phyloP scores from a whole-genome alignment of 2,329 filamentous ascomycete genomes.

The Colletotrichum lentis region DNA sequence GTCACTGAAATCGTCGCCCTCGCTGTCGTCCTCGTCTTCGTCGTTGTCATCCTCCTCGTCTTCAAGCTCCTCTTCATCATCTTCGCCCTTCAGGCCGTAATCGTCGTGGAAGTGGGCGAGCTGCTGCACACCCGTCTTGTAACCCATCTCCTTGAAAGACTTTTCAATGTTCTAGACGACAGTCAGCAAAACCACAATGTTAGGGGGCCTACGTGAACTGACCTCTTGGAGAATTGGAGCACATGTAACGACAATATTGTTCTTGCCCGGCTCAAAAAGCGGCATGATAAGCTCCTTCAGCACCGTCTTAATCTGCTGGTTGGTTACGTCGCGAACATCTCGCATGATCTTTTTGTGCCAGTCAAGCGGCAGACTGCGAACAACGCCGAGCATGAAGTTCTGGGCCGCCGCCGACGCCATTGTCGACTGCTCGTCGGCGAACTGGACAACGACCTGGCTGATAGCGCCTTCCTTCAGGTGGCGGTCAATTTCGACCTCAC shows the following conservation, averaged over 20 bases:
- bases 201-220: slow-evolving; percentile 47
- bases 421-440: slow-evolving; percentile 89
- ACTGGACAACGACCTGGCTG: slow-evolving; percentile 83
- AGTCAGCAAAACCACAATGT: slow-evolving; percentile 1
- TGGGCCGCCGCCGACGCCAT: slow-evolving; percentile 82
- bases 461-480: slow-evolving; percentile 89
- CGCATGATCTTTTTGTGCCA: slow-evolving; percentile 81
- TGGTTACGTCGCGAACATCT: slow-evolving; percentile 77
- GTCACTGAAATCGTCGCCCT: slow-evolving; percentile 52
- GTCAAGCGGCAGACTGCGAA: slow-evolving; percentile 77
- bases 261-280: slow-evolving; percentile 79
- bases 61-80: slow-evolving; percentile 66
- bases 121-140: slow-evolving; percentile 77
- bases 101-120: slow-evolving; percentile 87
- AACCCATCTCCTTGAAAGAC: slow-evolving; percentile 78
- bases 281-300: slow-evolving; percentile 80
- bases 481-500: slow-evolving; percentile 76
- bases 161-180: slow-evolving; percentile 72
- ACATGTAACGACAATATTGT: slow-evolving; percentile 89
- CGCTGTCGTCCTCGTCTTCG: slow-evolving; percentile 59
- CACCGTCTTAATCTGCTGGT: slow-evolving; percentile 77
- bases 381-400: slow-evolving; percentile 83
- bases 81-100: slow-evolving; percentile 77
- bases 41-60: slow-evolving; percentile 67
- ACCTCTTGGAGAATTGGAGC: slow-evolving; percentile 86